Conservation (phyloP, 2,329 filamentous ascomycete species). For the Phialemoniopsis sp. region DNA sequence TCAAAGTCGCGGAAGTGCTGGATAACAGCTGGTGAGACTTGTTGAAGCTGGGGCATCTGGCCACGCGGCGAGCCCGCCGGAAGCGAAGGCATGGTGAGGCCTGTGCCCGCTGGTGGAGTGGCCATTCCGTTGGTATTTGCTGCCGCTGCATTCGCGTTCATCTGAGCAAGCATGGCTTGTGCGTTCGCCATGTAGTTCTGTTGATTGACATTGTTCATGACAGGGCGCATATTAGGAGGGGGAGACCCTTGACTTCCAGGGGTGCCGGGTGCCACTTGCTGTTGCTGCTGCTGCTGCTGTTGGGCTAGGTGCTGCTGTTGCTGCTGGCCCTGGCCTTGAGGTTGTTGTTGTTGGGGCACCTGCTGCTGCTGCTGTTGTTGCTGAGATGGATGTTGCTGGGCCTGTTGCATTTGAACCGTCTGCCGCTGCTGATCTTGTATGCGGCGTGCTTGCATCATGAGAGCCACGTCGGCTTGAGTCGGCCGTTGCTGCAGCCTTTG, state of each 20-base stretch:
- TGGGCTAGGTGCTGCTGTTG: constrained; percentile 32
- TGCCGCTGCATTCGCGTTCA: constrained; percentile 22
- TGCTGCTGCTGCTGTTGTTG: constrained; percentile 24
- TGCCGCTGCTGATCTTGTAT: constrained; percentile 62
- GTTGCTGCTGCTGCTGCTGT: constrained; percentile 21
- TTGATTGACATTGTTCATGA: constrained; percentile 40
- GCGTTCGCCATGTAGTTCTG: constrained; percentile 49
- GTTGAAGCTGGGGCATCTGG: constrained; percentile 31
- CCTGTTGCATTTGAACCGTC: constrained; percentile 17
- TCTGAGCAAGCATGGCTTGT: constrained; percentile 48
- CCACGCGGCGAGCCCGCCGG: constrained; percentile 41
- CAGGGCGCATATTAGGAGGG: constrained; percentile 23
- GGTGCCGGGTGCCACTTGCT: constrained; percentile 10
- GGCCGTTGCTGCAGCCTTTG: constrained; percentile 57
- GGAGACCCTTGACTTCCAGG: constrained; percentile 24
- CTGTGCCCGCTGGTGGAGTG: constrained; percentile 33
- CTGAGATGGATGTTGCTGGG: constrained; percentile 16
- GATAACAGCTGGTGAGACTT: constrained; percentile 41
- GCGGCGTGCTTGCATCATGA: constrained; percentile 61
- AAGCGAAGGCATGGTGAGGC: constrained; percentile 41
- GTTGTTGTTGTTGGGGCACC: constrained; percentile 30
- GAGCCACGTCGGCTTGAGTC: constrained; percentile 44
- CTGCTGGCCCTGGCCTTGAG: constrained; percentile 25
- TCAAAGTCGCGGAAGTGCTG: constrained; percentile 49
- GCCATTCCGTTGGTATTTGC: constrained; percentile 37